These are phyloP conservation scores for Annulohypoxylon maeteangense DNA, from an alignment of 495 filamentous ascomycete species.

Conservation along the genomic window DNA sequence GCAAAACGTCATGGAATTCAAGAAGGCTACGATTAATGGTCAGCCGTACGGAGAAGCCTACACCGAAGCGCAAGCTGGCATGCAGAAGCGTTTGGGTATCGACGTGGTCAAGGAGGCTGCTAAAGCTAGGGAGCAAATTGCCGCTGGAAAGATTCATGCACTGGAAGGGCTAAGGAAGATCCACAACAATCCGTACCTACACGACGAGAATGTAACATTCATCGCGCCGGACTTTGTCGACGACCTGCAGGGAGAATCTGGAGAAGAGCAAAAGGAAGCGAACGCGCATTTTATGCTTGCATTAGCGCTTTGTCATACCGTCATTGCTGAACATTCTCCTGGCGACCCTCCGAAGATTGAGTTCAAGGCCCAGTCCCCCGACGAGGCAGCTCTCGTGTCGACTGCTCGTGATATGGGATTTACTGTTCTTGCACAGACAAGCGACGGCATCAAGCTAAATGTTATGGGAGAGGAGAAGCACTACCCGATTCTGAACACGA, in stretches of 20 bases:
- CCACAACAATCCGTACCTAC: slow-evolving; percentile 90
- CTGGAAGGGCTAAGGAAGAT: slow-evolving; percentile 76
- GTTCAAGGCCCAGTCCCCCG: slow-evolving; percentile 97
- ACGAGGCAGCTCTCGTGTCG: slow-evolving; percentile 93
- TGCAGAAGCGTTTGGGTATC: slow-evolving; percentile 89
- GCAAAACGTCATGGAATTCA: slow-evolving; percentile 99
- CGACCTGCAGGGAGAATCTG: slow-evolving; percentile 80
- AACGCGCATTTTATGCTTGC: slow-evolving; percentile 94
- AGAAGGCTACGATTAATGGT: slow-evolving; percentile 95
- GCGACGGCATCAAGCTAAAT: slow-evolving; percentile 84
- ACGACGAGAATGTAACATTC: slow-evolving; percentile 90
- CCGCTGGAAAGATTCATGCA: slow-evolving; percentile 76
- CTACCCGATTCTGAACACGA: slow-evolving; percentile 89
- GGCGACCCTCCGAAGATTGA: slow-evolving; percentile 90
- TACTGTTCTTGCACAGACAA: slow-evolving; percentile 84
- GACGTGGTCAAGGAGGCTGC: slow-evolving; percentile 84
- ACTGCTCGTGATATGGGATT: slow-evolving; percentile 97
- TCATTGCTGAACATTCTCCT: slow-evolving; percentile 89
- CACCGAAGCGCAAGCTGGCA: slow-evolving; percentile 94
- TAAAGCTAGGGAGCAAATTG: slow-evolving; percentile 80
- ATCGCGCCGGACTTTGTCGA: slow-evolving; percentile 87
- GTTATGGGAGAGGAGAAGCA: slow-evolving; percentile 84
- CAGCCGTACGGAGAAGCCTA: slow-evolving; percentile 96
- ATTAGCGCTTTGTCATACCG: slow-evolving; percentile 93
- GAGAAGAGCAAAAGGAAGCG: slow-evolving; percentile 77